Percentiles rank a stretch among this genome's conserved stretches.
These are phyloP conservation scores for Candida stauntonica DNA, from an alignment of 805 yeast species.

Conservation along the genomic window DNA sequence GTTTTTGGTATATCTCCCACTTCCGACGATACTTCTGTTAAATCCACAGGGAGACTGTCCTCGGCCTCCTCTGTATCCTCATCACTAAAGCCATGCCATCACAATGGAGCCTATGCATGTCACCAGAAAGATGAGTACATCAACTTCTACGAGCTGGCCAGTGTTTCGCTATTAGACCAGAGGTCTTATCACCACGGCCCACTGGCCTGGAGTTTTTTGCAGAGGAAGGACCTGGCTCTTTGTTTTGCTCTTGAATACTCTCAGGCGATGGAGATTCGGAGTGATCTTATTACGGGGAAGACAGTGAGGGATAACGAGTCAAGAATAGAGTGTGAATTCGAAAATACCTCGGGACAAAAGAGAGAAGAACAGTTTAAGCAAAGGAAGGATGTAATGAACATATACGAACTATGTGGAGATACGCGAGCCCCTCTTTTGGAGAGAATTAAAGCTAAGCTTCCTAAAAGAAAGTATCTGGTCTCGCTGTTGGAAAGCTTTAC, in stretches of 20 bases:
- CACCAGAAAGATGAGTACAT: conserved; percentile 3
- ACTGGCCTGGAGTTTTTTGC: conserved; percentile 5
- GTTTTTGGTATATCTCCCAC: no score
- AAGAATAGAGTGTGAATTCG: no score
- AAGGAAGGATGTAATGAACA: conserved; percentile 1
- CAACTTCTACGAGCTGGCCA: conserved; percentile 5
- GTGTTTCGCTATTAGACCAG: neutral
- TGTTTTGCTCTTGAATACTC: conserved; percentile 7
- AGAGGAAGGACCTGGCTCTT: conserved; percentile 8
- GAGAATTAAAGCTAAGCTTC: conserved; percentile 4
- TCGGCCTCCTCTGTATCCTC: no score
- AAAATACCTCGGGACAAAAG: conserved; percentile 5
- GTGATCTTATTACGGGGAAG: neutral
- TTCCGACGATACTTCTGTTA: no score
- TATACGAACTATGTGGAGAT: neutral
- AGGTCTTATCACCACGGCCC: conserved; percentile 5
- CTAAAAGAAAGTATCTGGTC: neutral
- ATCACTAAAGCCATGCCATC: no score
- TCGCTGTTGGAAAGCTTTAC: neutral
- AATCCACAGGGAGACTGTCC: no score
- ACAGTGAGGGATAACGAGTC: neutral
- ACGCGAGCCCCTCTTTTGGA: conserved; percentile 1
- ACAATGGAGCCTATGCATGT: conserved; percentile 6
- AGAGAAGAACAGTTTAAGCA: conserved; percentile 1
- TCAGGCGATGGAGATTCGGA: neutral